Conservation (phyloP, 2,329 filamentous ascomycete species). For the Hymenoscyphus infarciens region DNA sequence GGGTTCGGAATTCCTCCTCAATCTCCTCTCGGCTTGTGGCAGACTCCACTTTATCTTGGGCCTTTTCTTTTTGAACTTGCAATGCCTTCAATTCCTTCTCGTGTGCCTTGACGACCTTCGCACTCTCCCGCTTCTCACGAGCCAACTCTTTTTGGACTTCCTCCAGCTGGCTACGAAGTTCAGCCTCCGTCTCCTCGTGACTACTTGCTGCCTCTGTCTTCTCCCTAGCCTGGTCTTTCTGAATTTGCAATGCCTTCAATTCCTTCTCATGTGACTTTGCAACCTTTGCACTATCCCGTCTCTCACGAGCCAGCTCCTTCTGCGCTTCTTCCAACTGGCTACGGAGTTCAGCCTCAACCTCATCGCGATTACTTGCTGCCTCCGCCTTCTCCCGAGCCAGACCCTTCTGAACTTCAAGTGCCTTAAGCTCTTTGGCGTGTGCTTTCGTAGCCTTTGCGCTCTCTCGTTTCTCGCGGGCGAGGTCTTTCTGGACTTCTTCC, state of each 20-base stretch:
- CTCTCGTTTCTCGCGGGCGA: constrained; percentile 45
- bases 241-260: constrained; percentile 46
- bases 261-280: constrained; percentile 26
- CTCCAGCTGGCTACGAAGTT: constrained; percentile 26
- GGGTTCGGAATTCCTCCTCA: constrained; percentile 3
- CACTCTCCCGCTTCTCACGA: constrained; percentile 38
- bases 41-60: constrained; percentile 39
- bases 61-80: constrained; percentile 37
- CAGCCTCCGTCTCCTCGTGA: constrained; percentile 10
- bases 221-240: constrained; percentile 62
- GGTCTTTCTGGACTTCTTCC: constrained; percentile 16
- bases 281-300: constrained; percentile 29
- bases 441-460: constrained; percentile 38
- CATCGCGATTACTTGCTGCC: constrained; percentile 33
- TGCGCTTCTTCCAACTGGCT: constrained; percentile 38
- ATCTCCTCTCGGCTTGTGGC: constrained; percentile 37
- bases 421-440: constrained; percentile 45
- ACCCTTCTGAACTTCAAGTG: constrained; percentile 40
- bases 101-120: constrained; percentile 30
- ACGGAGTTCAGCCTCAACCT: constrained; percentile 36
- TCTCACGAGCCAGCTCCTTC: constrained; percentile 36
- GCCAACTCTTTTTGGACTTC: constrained; percentile 33
- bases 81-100: background rate
- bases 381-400: constrained; percentile 44
- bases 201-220: constrained; percentile 52